Base-by-base conservation (phyloP, 306 rosid species). In the Pyrus bretschneideri region DNA sequence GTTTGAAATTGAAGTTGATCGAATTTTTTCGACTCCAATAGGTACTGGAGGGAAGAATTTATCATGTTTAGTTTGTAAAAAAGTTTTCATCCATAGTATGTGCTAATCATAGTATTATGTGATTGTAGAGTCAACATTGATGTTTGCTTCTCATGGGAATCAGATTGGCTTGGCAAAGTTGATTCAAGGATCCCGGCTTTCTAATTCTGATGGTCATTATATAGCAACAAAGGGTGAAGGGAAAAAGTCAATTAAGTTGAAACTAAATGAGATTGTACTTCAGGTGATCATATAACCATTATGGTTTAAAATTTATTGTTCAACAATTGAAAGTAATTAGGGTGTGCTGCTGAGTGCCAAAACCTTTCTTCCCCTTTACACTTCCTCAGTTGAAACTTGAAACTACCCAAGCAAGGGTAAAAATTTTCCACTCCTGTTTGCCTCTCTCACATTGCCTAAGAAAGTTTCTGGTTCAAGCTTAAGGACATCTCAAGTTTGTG, bases 1-100 rank as follows among this genome's bases (percentile, higher is more conserved):
- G 92, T 96, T 96, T 86, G 98, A 96, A 79, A 87, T 86, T 82
- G 97, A 92, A 85, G 89, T 89, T 66, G 97, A 96, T 85, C 93
- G 96, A 70, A 96, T 96, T 84, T 92, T 92, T 81, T 88, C 97
- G 69, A 85, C 98, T 87, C 99, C 99, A 69, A 55, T 92, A 91
- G 99, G 99, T 96, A 83, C 81, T 54, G 71, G 77, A 64, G 79
- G 64, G 80, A 70, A 72, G 40, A 31, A 70, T 69, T n/a, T 76
- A 78, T 75, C 74, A 27, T 59, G 57, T 65, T 72, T 59, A 72
- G 22, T n/a, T 33, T 72, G 77, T 17, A 44, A 61, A 61, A 72
- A 35, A 13, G 17, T 19, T 31, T 12, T 54, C 25, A 33, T 78
- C 14, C 58, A 65, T 69, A 72, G 11, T 72, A 71, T 78, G 66